Evolutionary conservation across 108 stramenopile species (phyloP), one percentile per base, ranked within the genome.

Genomic region (Aurantiochytrium sp.): DNA sequence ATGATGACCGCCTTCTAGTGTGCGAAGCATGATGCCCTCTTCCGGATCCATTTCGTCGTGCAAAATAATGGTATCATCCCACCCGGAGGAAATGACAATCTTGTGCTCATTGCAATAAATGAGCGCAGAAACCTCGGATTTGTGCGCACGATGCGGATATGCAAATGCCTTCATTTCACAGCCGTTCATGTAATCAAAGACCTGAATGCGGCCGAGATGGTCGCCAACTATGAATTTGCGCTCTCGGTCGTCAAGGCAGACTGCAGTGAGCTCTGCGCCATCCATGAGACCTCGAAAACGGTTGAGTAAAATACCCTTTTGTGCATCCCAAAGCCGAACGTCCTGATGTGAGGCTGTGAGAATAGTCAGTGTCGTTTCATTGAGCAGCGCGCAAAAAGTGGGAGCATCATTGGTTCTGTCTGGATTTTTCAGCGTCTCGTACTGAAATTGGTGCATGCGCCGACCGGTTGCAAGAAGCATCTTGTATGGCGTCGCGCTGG

Each of bases 151-250:
- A 12, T 92, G 90, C 19, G 76, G 76, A 4, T 83, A 83, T 12
- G 76, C 76, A 83, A 83, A 83, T 16, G 45, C 76, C 72, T 91
- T 89, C 87, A 92, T 91, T 49, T 69, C 44, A n/a, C 72, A 57
- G 59, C 89, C 87, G 76, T 92, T 92, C 51, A 91, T 47, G 55
- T 91, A 89, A 43, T 91, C 83, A 58, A 55, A 91, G 16, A 49
- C 88, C 55, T 72, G 53, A 44, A 92, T 91, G 45, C 43, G 58
- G 4, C 93, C 93, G 12, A 4, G 5, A 60, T 87, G 72, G 58
- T 93, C 93, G 3, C 93, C 93, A 59, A 89, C 44, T 5, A 93
- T 53, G 51, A 93, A 60, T 51, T 92, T 93, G 60, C 93, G 57
- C 59, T 92, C 88, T 4, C 91, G 87, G 57, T n/a, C 89, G 72